Conservation (phyloP, 257 asterid genomes). For the Gentiana straminea region DNA sequence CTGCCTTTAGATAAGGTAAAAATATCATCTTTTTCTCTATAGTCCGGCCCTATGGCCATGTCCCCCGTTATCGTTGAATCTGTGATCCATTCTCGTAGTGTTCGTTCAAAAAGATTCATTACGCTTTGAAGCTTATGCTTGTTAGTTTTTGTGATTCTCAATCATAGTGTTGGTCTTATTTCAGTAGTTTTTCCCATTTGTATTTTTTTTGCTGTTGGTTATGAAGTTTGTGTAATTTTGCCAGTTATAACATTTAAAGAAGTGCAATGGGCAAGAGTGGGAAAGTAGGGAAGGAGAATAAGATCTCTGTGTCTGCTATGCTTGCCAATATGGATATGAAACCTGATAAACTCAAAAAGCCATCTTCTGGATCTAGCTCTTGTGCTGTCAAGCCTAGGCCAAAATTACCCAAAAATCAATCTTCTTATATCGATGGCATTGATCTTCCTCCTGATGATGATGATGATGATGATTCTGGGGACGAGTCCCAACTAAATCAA, state of each 20-base stretch:
- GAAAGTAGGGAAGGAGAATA: conserved; percentile 5
- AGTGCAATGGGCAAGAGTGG: conserved; percentile 6
- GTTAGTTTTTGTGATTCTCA: too few species aligned
- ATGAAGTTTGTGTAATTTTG: neutral
- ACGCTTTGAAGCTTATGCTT: too few species aligned
- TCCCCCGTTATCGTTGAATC: too few species aligned
- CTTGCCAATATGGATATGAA: conserved; percentile 18
- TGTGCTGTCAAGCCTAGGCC: conserved; percentile 8
- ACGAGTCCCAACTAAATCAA: conserved; percentile 1
- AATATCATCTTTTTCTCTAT: too few species aligned
- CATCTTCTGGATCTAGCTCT: conserved; percentile 7
- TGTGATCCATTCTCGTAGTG: too few species aligned
- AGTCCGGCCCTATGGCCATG: too few species aligned
- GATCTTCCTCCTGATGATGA: conserved; percentile 26
- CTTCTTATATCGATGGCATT: conserved; percentile 10
- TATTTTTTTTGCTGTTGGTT: too few species aligned
- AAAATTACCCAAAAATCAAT: conserved; percentile 6
- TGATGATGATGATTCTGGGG: conserved; percentile 5
- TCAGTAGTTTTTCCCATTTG: too few species aligned
- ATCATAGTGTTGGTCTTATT: too few species aligned
- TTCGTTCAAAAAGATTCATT: too few species aligned
- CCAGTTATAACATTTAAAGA: neutral
- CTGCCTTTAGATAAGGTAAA: too few species aligned
- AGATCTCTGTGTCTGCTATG: conserved; percentile 15
- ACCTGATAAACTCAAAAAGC: conserved; percentile 13